A percentile compares a stretch with the other conserved stretches of the same genome.
These are phyloP conservation scores for Hibiscus mutabilis DNA, from an alignment of 345 rosid genomes.

Conservation along the genomic window DNA sequence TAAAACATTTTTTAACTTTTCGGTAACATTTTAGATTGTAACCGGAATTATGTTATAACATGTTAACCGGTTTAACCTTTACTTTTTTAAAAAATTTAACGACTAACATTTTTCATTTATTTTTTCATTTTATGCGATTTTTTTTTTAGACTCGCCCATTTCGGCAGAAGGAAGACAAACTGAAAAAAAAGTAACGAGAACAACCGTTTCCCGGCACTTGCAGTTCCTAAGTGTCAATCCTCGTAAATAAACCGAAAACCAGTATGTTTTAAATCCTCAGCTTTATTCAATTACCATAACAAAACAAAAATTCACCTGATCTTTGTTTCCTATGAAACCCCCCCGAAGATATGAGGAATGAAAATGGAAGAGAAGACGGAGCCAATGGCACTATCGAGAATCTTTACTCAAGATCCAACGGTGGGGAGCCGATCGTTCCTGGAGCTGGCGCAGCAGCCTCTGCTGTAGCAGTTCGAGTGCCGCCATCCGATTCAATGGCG, in stretches of 20 bases:
- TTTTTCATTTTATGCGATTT: too few species aligned
- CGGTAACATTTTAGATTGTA: too few species aligned
- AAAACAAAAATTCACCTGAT: not conserved
- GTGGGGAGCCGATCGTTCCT: conserved; percentile 19
- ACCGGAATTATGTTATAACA: too few species aligned
- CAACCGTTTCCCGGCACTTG: conserved; percentile 6
- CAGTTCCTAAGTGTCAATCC: conserved; percentile 2
- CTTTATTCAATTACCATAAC: not conserved
- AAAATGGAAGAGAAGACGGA: conserved; percentile 57
- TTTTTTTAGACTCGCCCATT: too few species aligned
- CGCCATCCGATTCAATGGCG: conserved; percentile 40
- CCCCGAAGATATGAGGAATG: conserved; percentile 59
- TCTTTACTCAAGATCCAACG: conserved; percentile 37
- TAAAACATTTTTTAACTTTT: too few species aligned
- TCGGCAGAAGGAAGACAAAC: too few species aligned
- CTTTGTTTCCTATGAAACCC: not conserved
- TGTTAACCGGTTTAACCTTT: too few species aligned
- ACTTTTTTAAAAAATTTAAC: too few species aligned
- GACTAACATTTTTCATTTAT: too few species aligned
- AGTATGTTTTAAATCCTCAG: not conserved
- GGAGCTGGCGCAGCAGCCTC: conserved; percentile 12
- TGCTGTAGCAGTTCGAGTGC: conserved; percentile 20
- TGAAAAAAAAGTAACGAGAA: too few species aligned
- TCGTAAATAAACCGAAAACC: conserved; percentile 1
- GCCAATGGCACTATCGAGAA: conserved; percentile 16